These are phyloP conservation scores for Corniculantispora saksenae DNA, from an alignment of 2,329 filamentous ascomycete species.

Conservation along the genomic window DNA sequence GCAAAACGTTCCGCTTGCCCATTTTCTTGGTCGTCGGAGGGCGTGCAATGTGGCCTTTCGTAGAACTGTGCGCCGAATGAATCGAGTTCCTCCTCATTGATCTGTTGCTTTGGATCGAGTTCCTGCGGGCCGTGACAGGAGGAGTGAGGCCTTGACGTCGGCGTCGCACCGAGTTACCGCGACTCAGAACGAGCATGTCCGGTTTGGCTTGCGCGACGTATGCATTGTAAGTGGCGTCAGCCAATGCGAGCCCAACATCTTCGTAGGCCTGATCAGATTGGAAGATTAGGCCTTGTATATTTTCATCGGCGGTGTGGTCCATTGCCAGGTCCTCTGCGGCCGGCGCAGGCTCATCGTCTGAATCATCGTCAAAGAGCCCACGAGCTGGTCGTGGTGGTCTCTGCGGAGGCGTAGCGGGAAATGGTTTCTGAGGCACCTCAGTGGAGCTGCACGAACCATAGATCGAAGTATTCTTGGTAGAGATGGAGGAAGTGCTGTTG, in stretches of 20 bases:
- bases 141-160: not conserved
- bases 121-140: not conserved
- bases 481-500: conserved; percentile 7
- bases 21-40: conserved; percentile 15
- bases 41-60: conserved; percentile 1
- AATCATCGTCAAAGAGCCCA: conserved; percentile 15
- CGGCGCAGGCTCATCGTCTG: not conserved
- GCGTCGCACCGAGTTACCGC: conserved; percentile 5
- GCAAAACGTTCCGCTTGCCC: conserved; percentile 15
- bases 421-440: not conserved
- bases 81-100: not conserved
- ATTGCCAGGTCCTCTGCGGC: not conserved
- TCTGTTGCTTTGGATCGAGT: not conserved
- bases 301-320: conserved; percentile 26
- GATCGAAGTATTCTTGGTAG: not conserved
- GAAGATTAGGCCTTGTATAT: conserved; percentile 47
- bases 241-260: conserved; percentile 44
- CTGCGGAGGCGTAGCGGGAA: conserved; percentile 1
- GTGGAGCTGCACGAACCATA: conserved; percentile 6
- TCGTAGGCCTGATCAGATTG: conserved; percentile 54
- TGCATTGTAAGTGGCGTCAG: conserved; percentile 33
- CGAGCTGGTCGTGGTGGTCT: conserved; percentile 14
- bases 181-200: conserved; percentile 1
- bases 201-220: conserved; percentile 7
- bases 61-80: conserved; percentile 5